Evolutionary conservation across 306 rosid species (phyloP).

Genomic region (Lithocarpus polystachyus): DNA sequence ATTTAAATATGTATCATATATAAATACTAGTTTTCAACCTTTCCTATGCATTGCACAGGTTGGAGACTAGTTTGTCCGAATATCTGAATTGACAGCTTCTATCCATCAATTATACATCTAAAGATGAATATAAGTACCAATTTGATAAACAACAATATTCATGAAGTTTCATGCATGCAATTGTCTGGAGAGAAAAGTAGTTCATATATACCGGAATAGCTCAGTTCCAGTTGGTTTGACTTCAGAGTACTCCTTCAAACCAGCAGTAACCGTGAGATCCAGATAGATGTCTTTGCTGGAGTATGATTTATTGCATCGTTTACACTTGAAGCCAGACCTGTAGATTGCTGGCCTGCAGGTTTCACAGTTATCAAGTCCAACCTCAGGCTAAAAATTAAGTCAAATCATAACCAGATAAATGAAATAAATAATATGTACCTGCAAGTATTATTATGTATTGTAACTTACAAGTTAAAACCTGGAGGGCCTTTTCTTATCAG

Average conservation of each 20-base stretch:
- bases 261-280: constrained; percentile 81
- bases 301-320: constrained; percentile 71
- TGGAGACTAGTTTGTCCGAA: not conserved
- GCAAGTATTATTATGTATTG: constrained; percentile 4
- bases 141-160: not conserved
- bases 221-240: constrained; percentile 63
- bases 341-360: constrained; percentile 73
- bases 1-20: too few species aligned
- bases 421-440: not conserved
- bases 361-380: constrained; percentile 16
- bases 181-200: not conserved
- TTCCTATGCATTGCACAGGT: too few species aligned
- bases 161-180: not conserved
- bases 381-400: not conserved
- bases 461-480: constrained; percentile 80
- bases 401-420: not conserved
- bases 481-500: constrained; percentile 82
- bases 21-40: too few species aligned
- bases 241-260: constrained; percentile 68
- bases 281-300: constrained; percentile 75
- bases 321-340: constrained; percentile 87
- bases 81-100: not conserved
- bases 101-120: constrained; percentile 6
- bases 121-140: not conserved
- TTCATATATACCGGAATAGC: constrained; percentile 58